Evolutionary conservation across 805 yeast genomes (phyloP).

Genomic region (Tetrapisispora taiwanensis): DNA sequence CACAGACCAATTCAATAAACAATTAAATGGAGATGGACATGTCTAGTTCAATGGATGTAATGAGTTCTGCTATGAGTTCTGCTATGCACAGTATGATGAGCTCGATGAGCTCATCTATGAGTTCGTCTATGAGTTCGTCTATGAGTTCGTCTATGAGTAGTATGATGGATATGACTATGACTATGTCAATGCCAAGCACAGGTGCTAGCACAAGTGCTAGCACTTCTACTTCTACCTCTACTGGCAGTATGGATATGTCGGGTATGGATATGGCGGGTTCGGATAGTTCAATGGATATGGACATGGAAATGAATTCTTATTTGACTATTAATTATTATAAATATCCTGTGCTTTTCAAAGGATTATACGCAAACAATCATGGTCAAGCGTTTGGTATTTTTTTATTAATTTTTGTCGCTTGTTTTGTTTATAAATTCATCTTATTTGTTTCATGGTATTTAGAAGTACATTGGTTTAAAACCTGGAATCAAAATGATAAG

Average conservation of each 20-base stretch:
- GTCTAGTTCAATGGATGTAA: not conserved
- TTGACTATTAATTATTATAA: slow-evolving; percentile 40
- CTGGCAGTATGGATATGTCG: not conserved
- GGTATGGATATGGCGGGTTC: not conserved
- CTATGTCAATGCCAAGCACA: not conserved
- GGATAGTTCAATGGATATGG: not conserved
- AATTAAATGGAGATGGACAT: not conserved
- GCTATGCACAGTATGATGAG: slow-evolving; percentile 3
- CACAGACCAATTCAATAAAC: too few species aligned
- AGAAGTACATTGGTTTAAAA: slow-evolving; percentile 55
- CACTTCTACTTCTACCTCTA: not conserved
- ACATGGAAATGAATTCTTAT: slow-evolving; percentile 43
- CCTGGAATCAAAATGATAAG: slow-evolving; percentile 24
- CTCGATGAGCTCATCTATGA: slow-evolving; percentile 4
- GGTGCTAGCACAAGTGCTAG: slow-evolving; percentile 3
- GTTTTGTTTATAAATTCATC: slow-evolving; percentile 50
- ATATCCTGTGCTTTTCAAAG: slow-evolving; percentile 56
- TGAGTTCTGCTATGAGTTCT: slow-evolving; percentile 3
- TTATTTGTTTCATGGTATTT: slow-evolving; percentile 51
- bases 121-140: slow-evolving; percentile 2
- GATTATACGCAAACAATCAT: slow-evolving; percentile 41
- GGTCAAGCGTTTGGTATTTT: slow-evolving; percentile 70
- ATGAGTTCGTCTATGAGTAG: slow-evolving; percentile 5
- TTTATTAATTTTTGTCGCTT: slow-evolving; percentile 45
- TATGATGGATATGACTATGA: slow-evolving; percentile 2